Conservation (phyloP, 805 yeast species). For the Komagataella populi region DNA sequence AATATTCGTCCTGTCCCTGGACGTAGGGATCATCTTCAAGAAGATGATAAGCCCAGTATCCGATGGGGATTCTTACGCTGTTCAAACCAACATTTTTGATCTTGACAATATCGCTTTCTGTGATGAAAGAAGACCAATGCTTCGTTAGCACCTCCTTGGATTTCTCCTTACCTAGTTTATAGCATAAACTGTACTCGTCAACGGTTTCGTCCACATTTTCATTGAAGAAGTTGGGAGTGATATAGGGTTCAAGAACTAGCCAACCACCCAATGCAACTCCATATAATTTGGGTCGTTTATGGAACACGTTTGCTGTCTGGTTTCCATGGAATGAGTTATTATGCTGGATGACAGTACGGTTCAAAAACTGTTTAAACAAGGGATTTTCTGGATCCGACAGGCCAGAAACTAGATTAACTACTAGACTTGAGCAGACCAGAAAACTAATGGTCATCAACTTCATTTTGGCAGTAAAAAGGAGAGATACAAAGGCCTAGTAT, state of each 20-base stretch:
- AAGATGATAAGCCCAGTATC: conserved; percentile 80
- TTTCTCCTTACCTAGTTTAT: conserved; percentile 44
- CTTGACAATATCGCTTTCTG: conserved; percentile 53
- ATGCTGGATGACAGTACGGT: background rate
- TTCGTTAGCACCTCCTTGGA: conserved; percentile 36
- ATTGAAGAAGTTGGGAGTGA: conserved; percentile 66
- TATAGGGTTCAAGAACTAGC: conserved; percentile 79
- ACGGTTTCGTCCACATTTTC: conserved; percentile 44
- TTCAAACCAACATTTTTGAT: conserved; percentile 60
- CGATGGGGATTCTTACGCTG: conserved; percentile 81
- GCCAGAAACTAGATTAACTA: background rate
- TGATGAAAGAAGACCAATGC: conserved; percentile 75
- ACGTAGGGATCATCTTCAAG: conserved; percentile 72
- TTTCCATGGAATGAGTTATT: background rate
- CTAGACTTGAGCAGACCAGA: background rate
- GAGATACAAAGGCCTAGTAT: background rate
- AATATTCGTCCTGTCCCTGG: conserved; percentile 60
- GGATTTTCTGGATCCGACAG: background rate
- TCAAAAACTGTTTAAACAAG: too few relatives aligned
- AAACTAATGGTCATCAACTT: background rate
- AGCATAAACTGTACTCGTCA: conserved; percentile 67
- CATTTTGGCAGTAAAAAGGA: background rate
- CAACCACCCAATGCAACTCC: conserved; percentile 89
- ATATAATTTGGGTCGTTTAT: conserved; percentile 8
- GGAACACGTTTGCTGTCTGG: background rate